Conservation (phyloP, 306 rosid species). For the Heteromeles arbutifolia region DNA sequence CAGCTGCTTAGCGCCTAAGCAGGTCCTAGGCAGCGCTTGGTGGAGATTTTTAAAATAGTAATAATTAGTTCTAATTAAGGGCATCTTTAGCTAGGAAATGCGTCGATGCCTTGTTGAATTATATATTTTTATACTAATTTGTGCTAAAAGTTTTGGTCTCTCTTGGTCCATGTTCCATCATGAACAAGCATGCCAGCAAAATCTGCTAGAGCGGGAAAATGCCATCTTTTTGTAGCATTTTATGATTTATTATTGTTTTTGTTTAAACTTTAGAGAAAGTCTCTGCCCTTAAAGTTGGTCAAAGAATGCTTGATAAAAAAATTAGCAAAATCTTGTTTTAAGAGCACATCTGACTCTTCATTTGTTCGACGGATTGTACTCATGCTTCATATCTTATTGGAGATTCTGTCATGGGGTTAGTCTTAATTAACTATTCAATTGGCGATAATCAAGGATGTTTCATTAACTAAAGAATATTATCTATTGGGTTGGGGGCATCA, state of each 20-base stretch:
- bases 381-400: background rate
- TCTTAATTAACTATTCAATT: background rate
- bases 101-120: background rate
- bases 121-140: background rate
- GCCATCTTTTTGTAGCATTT: background rate
- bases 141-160: background rate
- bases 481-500: background rate
- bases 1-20: fast-evolving
- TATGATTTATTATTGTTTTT: background rate
- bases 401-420: background rate
- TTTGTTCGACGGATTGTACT: background rate
- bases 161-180: background rate
- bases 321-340: background rate
- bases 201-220: background rate
- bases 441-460: background rate
- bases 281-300: background rate
- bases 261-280: background rate
- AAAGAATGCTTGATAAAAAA: slow-evolving; percentile 9
- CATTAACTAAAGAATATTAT: background rate
- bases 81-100: background rate
- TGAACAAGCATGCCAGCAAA: background rate
- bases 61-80: background rate
- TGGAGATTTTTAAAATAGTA: no score
- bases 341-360: background rate
- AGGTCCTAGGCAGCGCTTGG: fast-evolving